Percentiles rank a stretch among this genome's conserved stretches.
Conservation (phyloP, 495 filamentous ascomycete genomes). For the Trichocladium antarcticum region DNA sequence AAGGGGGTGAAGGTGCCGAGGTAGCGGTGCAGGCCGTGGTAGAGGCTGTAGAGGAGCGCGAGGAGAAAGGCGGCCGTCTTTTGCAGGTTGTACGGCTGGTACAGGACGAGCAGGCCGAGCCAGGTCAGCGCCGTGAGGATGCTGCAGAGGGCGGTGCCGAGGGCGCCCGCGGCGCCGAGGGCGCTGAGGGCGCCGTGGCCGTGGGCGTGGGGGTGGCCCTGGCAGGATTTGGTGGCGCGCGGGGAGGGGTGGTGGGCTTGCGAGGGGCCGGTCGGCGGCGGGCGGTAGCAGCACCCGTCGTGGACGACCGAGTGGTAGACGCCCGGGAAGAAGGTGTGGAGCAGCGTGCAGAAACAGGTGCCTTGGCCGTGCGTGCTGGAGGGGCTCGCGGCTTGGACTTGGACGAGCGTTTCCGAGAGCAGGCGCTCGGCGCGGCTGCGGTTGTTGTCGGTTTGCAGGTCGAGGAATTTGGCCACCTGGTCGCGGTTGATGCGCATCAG, state of each 20-base stretch:
- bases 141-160: constrained; percentile 11
- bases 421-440: not conserved
- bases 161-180: not conserved
- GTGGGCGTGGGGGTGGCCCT: constrained; percentile 18
- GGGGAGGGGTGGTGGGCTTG: not conserved
- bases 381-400: not conserved
- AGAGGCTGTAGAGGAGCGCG: not conserved
- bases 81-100: constrained; percentile 14
- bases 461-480: not conserved
- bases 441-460: not conserved
- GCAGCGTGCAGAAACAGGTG: constrained; percentile 19
- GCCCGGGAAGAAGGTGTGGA: constrained; percentile 8
- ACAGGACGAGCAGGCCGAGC: constrained; percentile 12
- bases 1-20: not conserved
- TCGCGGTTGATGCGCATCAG: not conserved
- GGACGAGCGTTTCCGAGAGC: not conserved
- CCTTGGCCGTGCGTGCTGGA: not conserved
- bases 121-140: constrained; percentile 15
- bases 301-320: constrained; percentile 4
- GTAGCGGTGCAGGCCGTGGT: too few relatives aligned
- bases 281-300: constrained; percentile 13
- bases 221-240: not conserved
- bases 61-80: not conserved
- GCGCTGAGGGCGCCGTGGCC: constrained; percentile 16
- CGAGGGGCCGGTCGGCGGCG: not conserved